Evolutionary conservation across 2,329 filamentous ascomycete genomes (phyloP).

Genomic region (Colletotrichum noveboracense): DNA sequence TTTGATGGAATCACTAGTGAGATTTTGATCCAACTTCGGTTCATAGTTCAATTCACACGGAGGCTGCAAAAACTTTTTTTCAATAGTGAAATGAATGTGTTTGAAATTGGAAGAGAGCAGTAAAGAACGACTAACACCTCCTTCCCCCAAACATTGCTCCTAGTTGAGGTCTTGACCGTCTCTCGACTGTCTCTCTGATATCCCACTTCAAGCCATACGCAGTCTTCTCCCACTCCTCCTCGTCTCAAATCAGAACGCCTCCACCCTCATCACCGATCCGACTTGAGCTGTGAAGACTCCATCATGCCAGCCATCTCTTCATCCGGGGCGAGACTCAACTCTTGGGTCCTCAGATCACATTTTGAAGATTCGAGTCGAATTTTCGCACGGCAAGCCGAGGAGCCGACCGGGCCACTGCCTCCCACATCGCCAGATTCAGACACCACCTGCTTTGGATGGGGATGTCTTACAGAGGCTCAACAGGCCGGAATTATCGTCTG

Average conservation of each 20-base stretch:
- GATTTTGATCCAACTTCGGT: neutral
- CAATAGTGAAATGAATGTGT: neutral
- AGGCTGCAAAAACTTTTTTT: neutral
- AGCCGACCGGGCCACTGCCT: neutral
- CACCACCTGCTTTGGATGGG: conserved; percentile 37
- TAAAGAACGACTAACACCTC: neutral
- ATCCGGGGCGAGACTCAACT: neutral
- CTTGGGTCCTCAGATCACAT: too few relatives aligned
- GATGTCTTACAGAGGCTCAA: conserved; percentile 41
- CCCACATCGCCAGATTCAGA: neutral
- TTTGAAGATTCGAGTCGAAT: neutral
- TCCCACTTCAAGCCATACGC: neutral
- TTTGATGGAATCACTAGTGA: neutral
- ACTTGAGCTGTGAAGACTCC: neutral
- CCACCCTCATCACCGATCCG: neutral
- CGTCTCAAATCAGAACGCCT: neutral
- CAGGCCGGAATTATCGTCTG: conserved; percentile 46
- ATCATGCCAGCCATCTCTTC: neutral
- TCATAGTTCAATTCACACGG: neutral
- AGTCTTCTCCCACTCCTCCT: neutral
- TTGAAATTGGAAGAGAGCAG: neutral
- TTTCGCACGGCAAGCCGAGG: neutral
- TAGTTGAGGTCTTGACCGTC: neutral
- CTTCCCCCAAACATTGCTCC: neutral
- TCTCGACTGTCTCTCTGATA: neutral